Base-by-base conservation (phyloP, 192 early-diverging fungal species). In the Linnemannia elongata region DNA sequence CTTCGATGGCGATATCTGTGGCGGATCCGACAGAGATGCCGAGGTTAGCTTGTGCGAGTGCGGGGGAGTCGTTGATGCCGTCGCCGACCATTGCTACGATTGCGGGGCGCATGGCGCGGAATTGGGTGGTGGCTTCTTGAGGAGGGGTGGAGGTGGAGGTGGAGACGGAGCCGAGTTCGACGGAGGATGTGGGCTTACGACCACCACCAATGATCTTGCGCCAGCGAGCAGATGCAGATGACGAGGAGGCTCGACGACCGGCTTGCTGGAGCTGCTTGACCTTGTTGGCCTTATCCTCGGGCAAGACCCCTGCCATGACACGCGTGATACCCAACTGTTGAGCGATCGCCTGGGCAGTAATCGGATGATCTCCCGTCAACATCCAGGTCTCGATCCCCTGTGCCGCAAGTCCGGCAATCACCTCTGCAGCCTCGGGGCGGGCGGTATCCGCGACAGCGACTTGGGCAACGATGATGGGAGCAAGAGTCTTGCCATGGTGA, bases 61-160 rank as follows among this genome's bases (percentile, higher is more conserved):
- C 98, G 55, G 96, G 94, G 6, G 97, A 94, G 89, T 98, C 98
- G 76, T 99, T 99, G 85, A 99, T 97, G 22, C 98, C 98, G 84
- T 99, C 98, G 35, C 98, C 98, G 9, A 97, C 93, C 96, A 99
- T 97, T 0, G 95, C 97, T 4, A 99, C 97, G 33, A 91, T 83
- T 41, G 92, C 82, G 69, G 82, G 72, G 36, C 87, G 52, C 49
- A 74, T 74, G 83, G 88, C 54, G 45, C 74, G 69, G 47, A 39
- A 75, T 39, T 0, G 3, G 38, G 38, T 6, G 38, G 38, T 0
- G 13, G 30, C 4, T 6, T 39, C 1, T 33, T 57, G 33, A 18
- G 24, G n/a, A n/a, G n/a, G n/a, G n/a, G n/a, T n/a, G n/a, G n/a
- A 6, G 33, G 44, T 17, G 30, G 71, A 4, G 33, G 12, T 22